A percentile compares a stretch with the other conserved stretches of the same genome.
phyloP scores from a whole-genome alignment of 495 filamentous ascomycete species.

The Bathelium albidoporum region DNA sequence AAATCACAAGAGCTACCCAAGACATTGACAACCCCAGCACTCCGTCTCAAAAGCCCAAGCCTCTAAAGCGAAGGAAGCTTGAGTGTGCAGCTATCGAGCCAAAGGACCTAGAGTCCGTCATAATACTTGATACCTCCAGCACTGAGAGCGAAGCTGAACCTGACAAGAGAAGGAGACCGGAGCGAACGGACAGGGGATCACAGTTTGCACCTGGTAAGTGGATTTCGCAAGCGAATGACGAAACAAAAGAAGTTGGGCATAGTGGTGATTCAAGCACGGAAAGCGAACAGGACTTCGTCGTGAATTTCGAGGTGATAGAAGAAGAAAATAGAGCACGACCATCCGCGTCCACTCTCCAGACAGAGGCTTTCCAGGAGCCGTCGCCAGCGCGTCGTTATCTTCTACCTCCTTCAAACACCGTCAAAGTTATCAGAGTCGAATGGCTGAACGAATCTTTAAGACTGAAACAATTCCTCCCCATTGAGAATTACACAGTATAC shows the following conservation, averaged over 20 bases:
- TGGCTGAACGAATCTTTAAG: constrained; percentile 63
- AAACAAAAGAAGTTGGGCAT: not conserved
- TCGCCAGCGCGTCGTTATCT: not conserved
- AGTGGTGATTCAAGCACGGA: not conserved
- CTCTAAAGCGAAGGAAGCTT: constrained; percentile 3
- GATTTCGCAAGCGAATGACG: not conserved
- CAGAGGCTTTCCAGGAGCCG: constrained; percentile 11
- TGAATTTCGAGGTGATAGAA: not conserved
- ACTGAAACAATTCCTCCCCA: constrained; percentile 42
- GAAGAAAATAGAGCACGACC: not conserved
- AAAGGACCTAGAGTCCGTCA: constrained; percentile 6
- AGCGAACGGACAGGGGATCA: not conserved
- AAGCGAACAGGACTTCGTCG: constrained; percentile 19
- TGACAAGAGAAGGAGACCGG: not conserved
- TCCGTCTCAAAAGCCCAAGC: constrained; percentile 17
- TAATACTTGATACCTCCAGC: constrained; percentile 30
- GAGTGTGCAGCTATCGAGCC: constrained; percentile 18
- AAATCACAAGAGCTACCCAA: constrained; percentile 23
- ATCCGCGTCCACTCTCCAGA: not conserved
- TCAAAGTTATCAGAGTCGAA: constrained; percentile 61
- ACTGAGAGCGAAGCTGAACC: constrained; percentile 30
- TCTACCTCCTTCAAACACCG: constrained; percentile 10
- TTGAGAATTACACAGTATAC: constrained; percentile 58
- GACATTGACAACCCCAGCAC: constrained; percentile 7
- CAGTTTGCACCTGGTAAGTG: not conserved